phyloP scores from a whole-genome alignment of 306 rosid species.

The Cicer judaicum region DNA sequence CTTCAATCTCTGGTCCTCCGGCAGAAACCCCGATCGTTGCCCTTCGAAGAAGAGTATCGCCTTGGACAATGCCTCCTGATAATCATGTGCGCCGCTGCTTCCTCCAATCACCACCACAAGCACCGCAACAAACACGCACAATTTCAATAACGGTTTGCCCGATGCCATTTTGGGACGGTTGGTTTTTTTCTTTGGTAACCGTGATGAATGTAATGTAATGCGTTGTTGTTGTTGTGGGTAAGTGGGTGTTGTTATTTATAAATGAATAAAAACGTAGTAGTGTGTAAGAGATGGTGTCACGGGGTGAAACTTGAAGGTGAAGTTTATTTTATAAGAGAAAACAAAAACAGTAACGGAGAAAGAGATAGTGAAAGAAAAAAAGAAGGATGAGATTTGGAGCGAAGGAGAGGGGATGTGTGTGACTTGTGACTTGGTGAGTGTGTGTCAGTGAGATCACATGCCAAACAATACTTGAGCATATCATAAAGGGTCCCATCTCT shows the following conservation, averaged over 20 bases:
- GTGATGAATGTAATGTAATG: neutral
- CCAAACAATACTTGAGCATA: conserved; percentile 1
- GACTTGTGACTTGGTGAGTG: conserved; percentile 26
- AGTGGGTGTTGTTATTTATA: conserved; percentile 46
- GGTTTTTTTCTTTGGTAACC: too few species aligned
- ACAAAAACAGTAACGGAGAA: neutral
- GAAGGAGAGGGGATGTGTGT: neutral
- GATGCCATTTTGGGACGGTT: conserved; percentile 34
- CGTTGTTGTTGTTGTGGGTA: neutral
- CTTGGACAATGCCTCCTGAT: conserved; percentile 78
- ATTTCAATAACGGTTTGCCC: neutral
- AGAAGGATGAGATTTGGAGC: conserved; percentile 36
- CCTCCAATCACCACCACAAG: neutral
- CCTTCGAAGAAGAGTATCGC: conserved; percentile 85
- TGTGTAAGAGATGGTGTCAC: conserved; percentile 51
- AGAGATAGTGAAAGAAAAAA: neutral
- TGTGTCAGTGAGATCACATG: conserved; percentile 57
- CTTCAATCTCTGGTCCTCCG: conserved; percentile 62
- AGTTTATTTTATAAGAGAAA: conserved; percentile 16
- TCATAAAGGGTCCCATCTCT: neutral
- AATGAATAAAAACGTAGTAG: neutral
- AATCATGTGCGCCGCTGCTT: conserved; percentile 50
- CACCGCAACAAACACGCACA: neutral
- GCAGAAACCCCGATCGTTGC: conserved; percentile 81
- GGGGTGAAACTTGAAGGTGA: conserved; percentile 55